Percentiles rank a stretch among this genome's conserved stretches.
Conservation (phyloP, 768 basidiomycete species). For the Pulveroboletus sp. region DNA sequence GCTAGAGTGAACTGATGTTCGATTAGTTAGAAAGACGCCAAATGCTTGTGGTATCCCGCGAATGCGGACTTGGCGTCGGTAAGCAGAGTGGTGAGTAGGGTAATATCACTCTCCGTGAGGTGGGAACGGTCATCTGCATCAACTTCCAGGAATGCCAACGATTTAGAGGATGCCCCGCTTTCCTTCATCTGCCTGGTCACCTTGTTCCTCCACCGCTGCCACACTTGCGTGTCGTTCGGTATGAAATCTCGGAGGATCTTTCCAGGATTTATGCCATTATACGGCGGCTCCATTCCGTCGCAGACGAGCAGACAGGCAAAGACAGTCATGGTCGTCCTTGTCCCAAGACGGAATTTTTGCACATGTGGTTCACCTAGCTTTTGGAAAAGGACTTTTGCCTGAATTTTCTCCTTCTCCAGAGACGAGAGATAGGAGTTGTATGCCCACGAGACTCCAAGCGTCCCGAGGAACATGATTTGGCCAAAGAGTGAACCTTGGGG, state of each 20-base stretch:
- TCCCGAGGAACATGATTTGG: constrained; percentile 32
- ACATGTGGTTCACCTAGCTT: constrained; percentile 13
- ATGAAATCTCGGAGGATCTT: constrained; percentile 21
- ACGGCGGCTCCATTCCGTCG: constrained; percentile 19
- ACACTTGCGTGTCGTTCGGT: constrained; percentile 23
- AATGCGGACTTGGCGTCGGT: constrained; percentile 19
- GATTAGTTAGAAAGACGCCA: no score
- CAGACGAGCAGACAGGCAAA: constrained; percentile 25
- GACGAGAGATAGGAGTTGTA: constrained; percentile 36
- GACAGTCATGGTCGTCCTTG: constrained; percentile 22
- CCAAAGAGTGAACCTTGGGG: constrained; percentile 34
- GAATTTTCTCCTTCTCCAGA: constrained; percentile 35
- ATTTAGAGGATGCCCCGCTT: not conserved
- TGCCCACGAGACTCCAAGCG: constrained; percentile 32
- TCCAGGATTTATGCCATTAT: constrained; percentile 6
- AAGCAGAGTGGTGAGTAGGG: constrained; percentile 14
- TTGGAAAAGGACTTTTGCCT: constrained; percentile 16
- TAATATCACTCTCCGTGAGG: constrained; percentile 8
- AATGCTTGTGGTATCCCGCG: constrained; percentile 13
- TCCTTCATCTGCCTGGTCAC: constrained; percentile 18
- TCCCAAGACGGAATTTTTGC: constrained; percentile 21
- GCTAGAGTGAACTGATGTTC: no score
- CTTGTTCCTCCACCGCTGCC: constrained; percentile 24
- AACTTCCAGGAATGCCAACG: not conserved
- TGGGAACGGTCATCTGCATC: constrained; percentile 5